A percentile compares a stretch with the other conserved stretches of the same genome.
Conservation (phyloP, 306 rosid species). For the Mucuna pruriens region DNA sequence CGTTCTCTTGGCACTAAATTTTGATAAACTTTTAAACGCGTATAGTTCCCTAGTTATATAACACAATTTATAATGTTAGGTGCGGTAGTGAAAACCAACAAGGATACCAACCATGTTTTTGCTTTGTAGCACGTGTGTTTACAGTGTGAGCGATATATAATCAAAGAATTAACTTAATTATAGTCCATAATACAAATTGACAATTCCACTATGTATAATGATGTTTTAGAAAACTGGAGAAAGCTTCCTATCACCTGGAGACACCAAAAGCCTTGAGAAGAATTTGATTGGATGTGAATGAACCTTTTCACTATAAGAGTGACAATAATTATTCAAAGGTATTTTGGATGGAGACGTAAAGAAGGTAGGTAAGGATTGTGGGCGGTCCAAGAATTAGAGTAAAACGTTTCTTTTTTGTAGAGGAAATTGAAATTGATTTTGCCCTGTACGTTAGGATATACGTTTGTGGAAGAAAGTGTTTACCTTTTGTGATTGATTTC, state of each 20-base stretch:
- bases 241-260: constrained; percentile 49
- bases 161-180: neutral
- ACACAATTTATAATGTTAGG: constrained; percentile 25
- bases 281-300: constrained; percentile 53
- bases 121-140: constrained; percentile 39
- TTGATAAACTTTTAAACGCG: neutral
- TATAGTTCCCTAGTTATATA: constrained; percentile 26
- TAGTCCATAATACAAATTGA: constrained; percentile 22
- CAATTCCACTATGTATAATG: constrained; percentile 36
- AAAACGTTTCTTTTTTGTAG: neutral
- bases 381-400: constrained; percentile 49
- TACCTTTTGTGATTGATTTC: constrained; percentile 41
- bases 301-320: constrained; percentile 47
- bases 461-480: constrained; percentile 42
- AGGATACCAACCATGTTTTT: constrained; percentile 40
- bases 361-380: constrained; percentile 56
- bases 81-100: constrained; percentile 33
- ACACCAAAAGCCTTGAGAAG: constrained; percentile 59
- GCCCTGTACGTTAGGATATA: constrained; percentile 33
- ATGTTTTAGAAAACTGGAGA: constrained; percentile 38
- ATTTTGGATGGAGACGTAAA: constrained; percentile 47
- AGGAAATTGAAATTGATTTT: constrained; percentile 37
- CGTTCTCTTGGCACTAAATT: neutral
- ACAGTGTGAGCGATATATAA: constrained; percentile 13
- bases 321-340: constrained; percentile 38